Percentiles rank a stretch among this genome's conserved stretches.
These are phyloP conservation scores for Termitomyces titanicus DNA, from an alignment of 768 basidiomycete species.

Conservation along the genomic window DNA sequence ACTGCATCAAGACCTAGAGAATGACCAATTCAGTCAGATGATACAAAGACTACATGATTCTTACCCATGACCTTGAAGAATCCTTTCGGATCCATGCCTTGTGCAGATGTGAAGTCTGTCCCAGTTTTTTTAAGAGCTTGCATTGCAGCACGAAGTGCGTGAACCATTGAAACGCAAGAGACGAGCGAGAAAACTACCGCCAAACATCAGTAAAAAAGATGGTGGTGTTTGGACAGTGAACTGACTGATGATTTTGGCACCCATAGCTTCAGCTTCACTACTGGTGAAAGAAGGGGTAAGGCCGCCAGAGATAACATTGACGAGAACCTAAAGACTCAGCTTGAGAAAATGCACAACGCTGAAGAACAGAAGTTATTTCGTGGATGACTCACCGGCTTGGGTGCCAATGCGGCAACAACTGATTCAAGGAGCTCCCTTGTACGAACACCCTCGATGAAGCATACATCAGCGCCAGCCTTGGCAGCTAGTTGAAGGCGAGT, in stretches of 20 bases:
- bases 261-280: slow-evolving; percentile 62
- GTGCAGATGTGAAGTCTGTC: slow-evolving; percentile 56
- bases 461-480: slow-evolving; percentile 73
- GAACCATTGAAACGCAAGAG: slow-evolving; percentile 73
- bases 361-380: not conserved
- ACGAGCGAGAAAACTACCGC: slow-evolving; percentile 67
- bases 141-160: slow-evolving; percentile 79
- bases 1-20: slow-evolving; percentile 48
- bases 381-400: slow-evolving; percentile 52
- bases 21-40: not conserved
- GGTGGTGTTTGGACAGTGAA: not conserved
- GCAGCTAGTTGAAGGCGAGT: slow-evolving; percentile 64
- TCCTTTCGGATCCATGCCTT: slow-evolving; percentile 72
- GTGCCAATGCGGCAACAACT: slow-evolving; percentile 65
- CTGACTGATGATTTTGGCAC: slow-evolving; percentile 78
- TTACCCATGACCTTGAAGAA: slow-evolving; percentile 79
- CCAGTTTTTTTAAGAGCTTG: slow-evolving; percentile 72
- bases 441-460: slow-evolving; percentile 79
- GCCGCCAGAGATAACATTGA: slow-evolving; percentile 78
- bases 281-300: slow-evolving; percentile 72
- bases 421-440: slow-evolving; percentile 59
- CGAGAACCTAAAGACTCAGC: slow-evolving; percentile 45
- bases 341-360: not conserved
- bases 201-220: not conserved
- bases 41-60: slow-evolving; percentile 9